phyloP scores from a whole-genome alignment of 202 grass and related monocot genomes.

The Schoenoplectus triqueter region DNA sequence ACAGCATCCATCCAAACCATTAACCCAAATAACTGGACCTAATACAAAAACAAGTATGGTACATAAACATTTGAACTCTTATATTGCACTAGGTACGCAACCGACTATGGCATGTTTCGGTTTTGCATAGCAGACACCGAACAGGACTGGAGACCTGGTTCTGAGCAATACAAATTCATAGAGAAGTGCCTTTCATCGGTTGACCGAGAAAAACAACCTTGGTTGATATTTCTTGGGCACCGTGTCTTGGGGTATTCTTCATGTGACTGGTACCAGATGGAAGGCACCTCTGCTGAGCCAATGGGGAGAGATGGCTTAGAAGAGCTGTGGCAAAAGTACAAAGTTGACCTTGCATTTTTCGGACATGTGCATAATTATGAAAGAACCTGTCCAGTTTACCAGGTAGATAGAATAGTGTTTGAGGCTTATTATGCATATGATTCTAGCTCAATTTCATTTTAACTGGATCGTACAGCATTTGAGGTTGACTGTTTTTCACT shows the following conservation, averaged over 20 bases:
- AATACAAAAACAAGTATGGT: neutral
- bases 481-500: neutral
- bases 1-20: neutral
- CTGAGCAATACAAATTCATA: conserved; percentile 88
- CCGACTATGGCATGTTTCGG: conserved; percentile 85
- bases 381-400: conserved; percentile 83
- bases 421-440: neutral
- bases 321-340: conserved; percentile 92
- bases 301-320: conserved; percentile 78
- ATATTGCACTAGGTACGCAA: conserved; percentile 61
- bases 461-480: neutral
- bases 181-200: conserved; percentile 79
- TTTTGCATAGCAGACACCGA: conserved; percentile 85
- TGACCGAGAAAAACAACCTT: conserved; percentile 84
- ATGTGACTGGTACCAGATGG: conserved; percentile 47
- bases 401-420: conserved; percentile 45
- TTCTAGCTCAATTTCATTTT: neutral
- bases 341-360: conserved; percentile 83
- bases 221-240: conserved; percentile 88
- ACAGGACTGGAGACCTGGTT: conserved; percentile 73
- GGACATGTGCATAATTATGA: conserved; percentile 93
- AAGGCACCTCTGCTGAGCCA: conserved; percentile 74
- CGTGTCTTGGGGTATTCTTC: conserved; percentile 90
- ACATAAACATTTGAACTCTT: neutral
- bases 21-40: neutral